Evolutionary conservation across 2,329 filamentous ascomycete species (phyloP).

Genomic region (Chaetomium globosum): DNA sequence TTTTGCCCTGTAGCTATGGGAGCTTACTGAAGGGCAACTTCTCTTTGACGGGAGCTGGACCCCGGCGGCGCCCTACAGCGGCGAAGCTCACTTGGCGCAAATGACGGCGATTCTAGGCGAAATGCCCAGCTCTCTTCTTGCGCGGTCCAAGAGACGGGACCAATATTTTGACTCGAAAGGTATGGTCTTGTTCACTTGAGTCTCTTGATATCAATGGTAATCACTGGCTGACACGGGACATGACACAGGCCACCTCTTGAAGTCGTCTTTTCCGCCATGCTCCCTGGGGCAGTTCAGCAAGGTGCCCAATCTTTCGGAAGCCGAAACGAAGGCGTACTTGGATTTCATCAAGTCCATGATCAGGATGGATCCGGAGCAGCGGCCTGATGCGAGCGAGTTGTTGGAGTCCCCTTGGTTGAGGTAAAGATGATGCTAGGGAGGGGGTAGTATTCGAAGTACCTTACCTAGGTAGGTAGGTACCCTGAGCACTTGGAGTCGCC

Average conservation of each 20-base stretch:
- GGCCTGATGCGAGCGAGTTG: neutral
- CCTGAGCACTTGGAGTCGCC: neutral
- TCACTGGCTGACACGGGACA: neutral
- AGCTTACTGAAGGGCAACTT: slow-evolving; percentile 24
- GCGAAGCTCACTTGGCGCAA: slow-evolving; percentile 26
- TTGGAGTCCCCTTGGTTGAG: neutral
- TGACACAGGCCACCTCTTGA: slow-evolving; percentile 19
- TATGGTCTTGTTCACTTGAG: neutral
- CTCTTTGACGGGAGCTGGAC: slow-evolving; percentile 25
- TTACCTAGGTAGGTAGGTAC: no score
- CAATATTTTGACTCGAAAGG: slow-evolving; percentile 21
- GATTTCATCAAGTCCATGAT: slow-evolving; percentile 22
- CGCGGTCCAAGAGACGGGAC: slow-evolving; percentile 16
- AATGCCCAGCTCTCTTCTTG: slow-evolving; percentile 21
- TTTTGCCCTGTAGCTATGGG: slow-evolving; percentile 15
- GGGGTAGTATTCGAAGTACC: neutral
- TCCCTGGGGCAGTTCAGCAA: slow-evolving; percentile 23
- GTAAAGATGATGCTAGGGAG: neutral
- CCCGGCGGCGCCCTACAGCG: slow-evolving; percentile 12
- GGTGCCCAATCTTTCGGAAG: slow-evolving; percentile 1
- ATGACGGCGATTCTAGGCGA: slow-evolving; percentile 21
- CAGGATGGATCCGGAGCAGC: neutral
- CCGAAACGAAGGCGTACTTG: slow-evolving; percentile 18
- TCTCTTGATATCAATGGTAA: neutral
- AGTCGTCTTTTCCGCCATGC: slow-evolving; percentile 21